phyloP scores from a whole-genome alignment of 441 rosid species.

The Populus tomentosa region DNA sequence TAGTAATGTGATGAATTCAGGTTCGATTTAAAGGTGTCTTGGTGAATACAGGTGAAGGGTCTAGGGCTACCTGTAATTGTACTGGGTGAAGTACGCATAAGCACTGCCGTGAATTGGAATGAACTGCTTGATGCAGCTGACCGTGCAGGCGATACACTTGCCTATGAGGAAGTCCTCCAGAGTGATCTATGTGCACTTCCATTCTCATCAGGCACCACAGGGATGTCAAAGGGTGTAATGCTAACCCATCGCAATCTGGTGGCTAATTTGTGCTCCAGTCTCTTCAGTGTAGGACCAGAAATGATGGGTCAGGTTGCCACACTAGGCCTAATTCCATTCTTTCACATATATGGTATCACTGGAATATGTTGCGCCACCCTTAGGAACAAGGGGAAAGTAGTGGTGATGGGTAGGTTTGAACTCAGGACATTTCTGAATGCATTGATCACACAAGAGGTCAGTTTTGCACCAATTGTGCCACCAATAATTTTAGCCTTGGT shows the following conservation, averaged over 20 bases:
- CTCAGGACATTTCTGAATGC: slow-evolving; percentile 67
- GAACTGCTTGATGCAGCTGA: slow-evolving; percentile 75
- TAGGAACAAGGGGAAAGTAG: slow-evolving; percentile 88
- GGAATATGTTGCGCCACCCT: slow-evolving; percentile 85
- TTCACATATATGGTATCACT: slow-evolving; percentile 75
- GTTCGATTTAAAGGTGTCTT: neutral
- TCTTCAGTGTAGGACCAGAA: slow-evolving; percentile 66
- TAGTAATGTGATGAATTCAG: neutral
- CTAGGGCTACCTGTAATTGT: slow-evolving; percentile 52
- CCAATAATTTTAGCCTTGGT: slow-evolving; percentile 74
- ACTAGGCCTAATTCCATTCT: slow-evolving; percentile 75
- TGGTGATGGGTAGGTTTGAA: slow-evolving; percentile 67
- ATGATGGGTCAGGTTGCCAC: slow-evolving; percentile 53
- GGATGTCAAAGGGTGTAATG: slow-evolving; percentile 88
- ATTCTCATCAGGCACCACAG: slow-evolving; percentile 94
- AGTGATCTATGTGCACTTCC: slow-evolving; percentile 86
- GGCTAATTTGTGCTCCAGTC: slow-evolving; percentile 78
- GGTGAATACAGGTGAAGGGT: slow-evolving; percentile 46
- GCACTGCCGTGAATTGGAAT: slow-evolving; percentile 58
- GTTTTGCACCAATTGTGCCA: slow-evolving; percentile 87
- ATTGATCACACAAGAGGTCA: slow-evolving; percentile 63
- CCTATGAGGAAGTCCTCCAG: slow-evolving; percentile 41
- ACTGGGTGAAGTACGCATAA: slow-evolving; percentile 45
- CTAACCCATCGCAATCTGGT: slow-evolving; percentile 75
- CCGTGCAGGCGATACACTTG: slow-evolving; percentile 26